Evolutionary conservation across 257 asterid species (phyloP).

Genomic region (Gardenia jasminoides): DNA sequence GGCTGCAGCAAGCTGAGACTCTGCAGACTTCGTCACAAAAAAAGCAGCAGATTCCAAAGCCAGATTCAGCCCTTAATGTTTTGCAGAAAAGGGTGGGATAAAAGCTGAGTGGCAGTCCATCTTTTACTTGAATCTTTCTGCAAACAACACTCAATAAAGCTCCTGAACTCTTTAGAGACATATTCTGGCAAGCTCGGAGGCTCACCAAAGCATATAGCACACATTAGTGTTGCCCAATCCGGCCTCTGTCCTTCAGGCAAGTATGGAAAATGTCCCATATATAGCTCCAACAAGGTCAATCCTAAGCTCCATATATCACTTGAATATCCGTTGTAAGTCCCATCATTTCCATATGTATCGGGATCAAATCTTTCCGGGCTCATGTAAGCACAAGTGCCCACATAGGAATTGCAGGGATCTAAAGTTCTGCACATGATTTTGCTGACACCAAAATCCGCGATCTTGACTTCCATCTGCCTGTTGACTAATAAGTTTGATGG

Average conservation of each 20-base stretch:
- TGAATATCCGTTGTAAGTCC: conserved; percentile 74
- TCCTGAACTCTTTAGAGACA: conserved; percentile 54
- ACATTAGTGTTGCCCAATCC: conserved; percentile 96
- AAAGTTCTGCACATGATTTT: conserved; percentile 69
- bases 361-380: conserved; percentile 97
- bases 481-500: conserved; percentile 72
- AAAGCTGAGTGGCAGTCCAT: conserved; percentile 62
- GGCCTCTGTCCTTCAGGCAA: conserved; percentile 78
- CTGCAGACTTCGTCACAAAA: neutral
- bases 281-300: conserved; percentile 60
- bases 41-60: neutral
- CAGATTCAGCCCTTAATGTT: conserved; percentile 7
- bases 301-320: conserved; percentile 95
- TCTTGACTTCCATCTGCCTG: conserved; percentile 55
- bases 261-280: conserved; percentile 79
- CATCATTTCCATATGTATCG: conserved; percentile 54
- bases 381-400: conserved; percentile 96
- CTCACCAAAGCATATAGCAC: conserved; percentile 91
- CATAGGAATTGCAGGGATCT: conserved; percentile 85
- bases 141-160: conserved; percentile 70
- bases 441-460: conserved; percentile 90
- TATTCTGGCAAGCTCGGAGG: conserved; percentile 77
- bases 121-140: conserved; percentile 80
- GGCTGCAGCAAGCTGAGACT: neutral
- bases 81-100: conserved; percentile 58